Conservation (phyloP, 2,329 filamentous ascomycete genomes). For the Chlorencoelia australis region DNA sequence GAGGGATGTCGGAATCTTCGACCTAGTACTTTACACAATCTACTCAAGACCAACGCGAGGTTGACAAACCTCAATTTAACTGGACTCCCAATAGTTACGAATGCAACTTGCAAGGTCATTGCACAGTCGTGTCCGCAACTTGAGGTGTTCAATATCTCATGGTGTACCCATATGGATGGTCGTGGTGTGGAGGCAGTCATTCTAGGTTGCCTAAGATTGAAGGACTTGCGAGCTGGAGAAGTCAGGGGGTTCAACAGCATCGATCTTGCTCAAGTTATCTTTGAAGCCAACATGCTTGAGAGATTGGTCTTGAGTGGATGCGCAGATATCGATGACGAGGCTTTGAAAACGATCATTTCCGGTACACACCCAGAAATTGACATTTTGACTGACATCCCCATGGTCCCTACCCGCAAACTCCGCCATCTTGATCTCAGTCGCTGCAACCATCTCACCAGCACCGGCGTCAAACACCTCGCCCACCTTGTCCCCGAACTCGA, state of each 20-base stretch:
- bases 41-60: conserved; percentile 63
- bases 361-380: conserved; percentile 71
- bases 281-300: conserved; percentile 71
- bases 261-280: conserved; percentile 63
- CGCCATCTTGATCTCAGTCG: conserved; percentile 79
- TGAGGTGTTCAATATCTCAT: conserved; percentile 82
- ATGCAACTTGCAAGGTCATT: conserved; percentile 78
- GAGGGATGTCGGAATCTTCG: conserved; percentile 85
- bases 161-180: conserved; percentile 81
- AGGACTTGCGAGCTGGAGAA: conserved; percentile 74
- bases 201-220: conserved; percentile 60
- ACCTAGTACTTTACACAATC: conserved; percentile 63
- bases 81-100: conserved; percentile 69
- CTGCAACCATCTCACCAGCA: conserved; percentile 63
- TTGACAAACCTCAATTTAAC: conserved; percentile 82
- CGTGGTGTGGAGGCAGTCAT: conserved; percentile 65
- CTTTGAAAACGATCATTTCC: conserved; percentile 63
- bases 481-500: conserved; percentile 70
- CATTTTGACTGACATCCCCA: conserved; percentile 62
- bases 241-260: conserved; percentile 68
- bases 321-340: conserved; percentile 64
- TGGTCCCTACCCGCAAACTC: conserved; percentile 68
- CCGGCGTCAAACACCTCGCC: conserved; percentile 60
- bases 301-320: conserved; percentile 75
- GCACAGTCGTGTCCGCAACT: conserved; percentile 70